Evolutionary conservation across 371 early-diverging fungal species (phyloP), one percentile per base, ranked within the genome.

Genomic region (Sporodiniella umbellata): DNA sequence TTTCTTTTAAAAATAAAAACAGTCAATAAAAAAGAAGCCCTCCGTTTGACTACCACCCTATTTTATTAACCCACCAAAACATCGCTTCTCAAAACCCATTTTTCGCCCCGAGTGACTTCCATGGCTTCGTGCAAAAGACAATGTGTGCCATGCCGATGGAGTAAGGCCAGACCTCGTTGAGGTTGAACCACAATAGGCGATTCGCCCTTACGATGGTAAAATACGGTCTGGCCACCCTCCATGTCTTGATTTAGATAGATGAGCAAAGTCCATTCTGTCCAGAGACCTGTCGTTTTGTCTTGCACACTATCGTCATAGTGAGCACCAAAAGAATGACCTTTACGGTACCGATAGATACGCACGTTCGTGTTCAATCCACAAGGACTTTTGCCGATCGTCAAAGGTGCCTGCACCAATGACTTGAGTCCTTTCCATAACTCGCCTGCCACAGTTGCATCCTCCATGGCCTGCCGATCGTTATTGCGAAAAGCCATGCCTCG

Each of bases 271-370:
- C 86, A 90, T 33, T 86, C 87, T 14, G 55, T 62, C 68, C 72
- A 68, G 2, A 64, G 43, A 0, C 62, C 63, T 8, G 61, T 64
- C 5, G 31, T 21, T 21, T 51, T 49, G 28, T 84, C 83, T 39
- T 72, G 66, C 10, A 86, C 83, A 12, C 81, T 74, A 33, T 89
- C 89, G 59, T 90, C 90, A 45, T 89, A 90, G 62, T 90, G 90
- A 2, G 75, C 73, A 8, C 82, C 89, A 56, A 90, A 90, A 4
- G 78, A 70, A 56, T 89, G 83, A 0, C 85, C 85, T 4, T 72
- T 64, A 15, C 71, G 67, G 56, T 90, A 90, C 8, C 86, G 75
- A 60, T 90, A 90, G 23, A 90, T 68, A 3, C 89, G 80, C 35
- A 89, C 84, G 64, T 86, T 87, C 10, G 75, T 70, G 45, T 86